Percentiles rank a stretch among this genome's conserved stretches.
These are phyloP conservation scores for Articulospora tetracladia DNA, from an alignment of 495 filamentous ascomycete genomes.

Conservation along the genomic window DNA sequence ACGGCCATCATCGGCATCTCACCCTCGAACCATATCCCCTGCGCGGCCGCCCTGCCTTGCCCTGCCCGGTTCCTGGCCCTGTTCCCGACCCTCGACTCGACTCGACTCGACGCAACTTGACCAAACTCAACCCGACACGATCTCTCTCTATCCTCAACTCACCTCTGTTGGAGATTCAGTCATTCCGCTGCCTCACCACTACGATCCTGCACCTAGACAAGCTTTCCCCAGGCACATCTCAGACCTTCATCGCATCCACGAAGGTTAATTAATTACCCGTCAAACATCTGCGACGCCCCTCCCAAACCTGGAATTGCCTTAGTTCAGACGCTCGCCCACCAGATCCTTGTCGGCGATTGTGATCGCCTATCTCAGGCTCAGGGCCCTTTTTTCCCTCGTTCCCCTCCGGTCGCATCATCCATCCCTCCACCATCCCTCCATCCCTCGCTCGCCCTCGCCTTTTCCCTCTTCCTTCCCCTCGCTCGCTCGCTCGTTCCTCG, in stretches of 20 bases:
- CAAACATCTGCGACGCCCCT: neutral
- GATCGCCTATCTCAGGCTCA: conserved; percentile 1
- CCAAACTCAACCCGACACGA: no score
- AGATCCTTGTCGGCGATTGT: conserved; percentile 1
- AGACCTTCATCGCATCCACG: neutral
- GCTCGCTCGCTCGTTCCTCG: neutral
- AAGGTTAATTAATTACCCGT: neutral
- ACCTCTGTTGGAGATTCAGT: neutral
- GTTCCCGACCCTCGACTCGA: no score
- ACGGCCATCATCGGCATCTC: no score
- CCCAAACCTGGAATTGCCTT: neutral
- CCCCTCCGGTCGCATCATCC: neutral
- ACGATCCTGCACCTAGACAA: neutral
- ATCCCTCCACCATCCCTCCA: neutral
- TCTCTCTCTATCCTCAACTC: no score
- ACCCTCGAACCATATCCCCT: no score
- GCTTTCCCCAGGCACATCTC: neutral
- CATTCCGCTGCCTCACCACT: no score
- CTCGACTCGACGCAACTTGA: no score
- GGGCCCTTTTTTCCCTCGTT: neutral
- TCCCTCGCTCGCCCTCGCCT: neutral
- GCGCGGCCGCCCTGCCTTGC: no score
- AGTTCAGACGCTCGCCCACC: neutral
- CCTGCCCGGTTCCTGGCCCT: no score
- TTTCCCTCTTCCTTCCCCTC: no score